These are phyloP conservation scores for Ceratocystiopsis brevicomis DNA, from an alignment of 2,329 filamentous ascomycete species.

Conservation along the genomic window DNA sequence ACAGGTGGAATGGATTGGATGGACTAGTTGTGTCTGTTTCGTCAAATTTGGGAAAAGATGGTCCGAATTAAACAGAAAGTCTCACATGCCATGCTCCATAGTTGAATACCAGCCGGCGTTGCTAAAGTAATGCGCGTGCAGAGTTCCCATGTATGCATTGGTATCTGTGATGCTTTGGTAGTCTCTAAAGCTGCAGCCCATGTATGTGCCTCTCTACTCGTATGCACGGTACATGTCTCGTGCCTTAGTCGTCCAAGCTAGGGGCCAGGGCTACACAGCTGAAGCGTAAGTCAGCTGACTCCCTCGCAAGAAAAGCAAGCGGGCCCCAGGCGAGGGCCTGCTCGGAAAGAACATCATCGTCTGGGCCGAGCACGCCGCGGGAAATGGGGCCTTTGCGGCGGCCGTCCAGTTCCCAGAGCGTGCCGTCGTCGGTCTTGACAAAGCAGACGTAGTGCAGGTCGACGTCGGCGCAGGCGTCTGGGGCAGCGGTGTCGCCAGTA, in stretches of 20 bases:
- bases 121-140: no score
- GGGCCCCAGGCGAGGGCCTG: constrained; percentile 54
- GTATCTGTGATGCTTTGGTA: no score
- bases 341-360: constrained; percentile 57
- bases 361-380: constrained; percentile 32
- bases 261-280: constrained; percentile 38
- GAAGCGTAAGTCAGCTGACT: constrained; percentile 35
- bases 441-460: constrained; percentile 95
- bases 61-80: no score
- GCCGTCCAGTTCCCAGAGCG: constrained; percentile 41
- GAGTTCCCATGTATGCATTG: no score
- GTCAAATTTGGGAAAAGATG: no score
- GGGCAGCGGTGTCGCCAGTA: constrained; percentile 60
- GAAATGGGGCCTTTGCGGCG: constrained; percentile 37
- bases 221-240: no score
- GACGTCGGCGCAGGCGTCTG: constrained; percentile 59
- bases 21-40: no score
- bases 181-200: no score
- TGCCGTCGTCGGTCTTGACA: constrained; percentile 52
- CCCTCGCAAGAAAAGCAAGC: constrained; percentile 35
- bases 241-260: constrained; percentile 26
- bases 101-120: no score
- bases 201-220: no score
- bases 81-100: no score
- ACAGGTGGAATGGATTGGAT: no score